Evolutionary conservation across 2,329 filamentous ascomycete genomes (phyloP), one percentile per base, ranked within the genome.

Genomic region (Arthrobotrys pseudoclavata): DNA sequence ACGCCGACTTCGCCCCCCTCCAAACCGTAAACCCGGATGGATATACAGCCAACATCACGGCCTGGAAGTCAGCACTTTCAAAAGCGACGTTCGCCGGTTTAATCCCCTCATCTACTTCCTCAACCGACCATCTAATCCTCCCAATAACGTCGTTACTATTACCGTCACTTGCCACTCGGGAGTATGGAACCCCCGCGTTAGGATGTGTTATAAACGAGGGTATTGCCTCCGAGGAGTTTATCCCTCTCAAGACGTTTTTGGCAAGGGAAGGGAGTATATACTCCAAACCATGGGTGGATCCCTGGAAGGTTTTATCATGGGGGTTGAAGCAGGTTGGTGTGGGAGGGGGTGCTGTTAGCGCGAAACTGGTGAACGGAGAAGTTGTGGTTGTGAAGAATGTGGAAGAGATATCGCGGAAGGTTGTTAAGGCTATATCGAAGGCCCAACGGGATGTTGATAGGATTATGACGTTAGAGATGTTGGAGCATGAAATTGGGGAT

Each of bases 1-100:
- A 96, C 85, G 94, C 93, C 57, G 94, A 97, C 83, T 97, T 97
- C 82, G 87, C 89, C 42, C 84, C 89, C 4, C 93, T 95, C 80
- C 88, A 88, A 81, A 89, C 88, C 45, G 89, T 92, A 22, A 97
- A 97, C 82, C 92, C 93, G 0, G 93, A 96, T 83, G 93, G 93
- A 81, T 97, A 93, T 85, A 85, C 87, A 20, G 92, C 93, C 50
- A 97, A 97, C 83, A 86, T 93, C 48, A 85, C 87, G 5, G 92
- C 93, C 64, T 97, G 94, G 94, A 89, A 91, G 72, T 88, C 88
- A 45, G 93, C 90, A 1, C 87, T 97, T 48, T 87, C 89, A n/a
- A 86, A 88, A 63, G 91, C 93, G 3, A 0, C 87, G 90, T 0
- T 86, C 89, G 79, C 88, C 0, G 76, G 67, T 3, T 60, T 83